Evolutionary conservation across 2,329 filamentous ascomycete genomes (phyloP), one percentile per base, ranked within the genome.

Genomic region (Periglandula ipomoeae): DNA sequence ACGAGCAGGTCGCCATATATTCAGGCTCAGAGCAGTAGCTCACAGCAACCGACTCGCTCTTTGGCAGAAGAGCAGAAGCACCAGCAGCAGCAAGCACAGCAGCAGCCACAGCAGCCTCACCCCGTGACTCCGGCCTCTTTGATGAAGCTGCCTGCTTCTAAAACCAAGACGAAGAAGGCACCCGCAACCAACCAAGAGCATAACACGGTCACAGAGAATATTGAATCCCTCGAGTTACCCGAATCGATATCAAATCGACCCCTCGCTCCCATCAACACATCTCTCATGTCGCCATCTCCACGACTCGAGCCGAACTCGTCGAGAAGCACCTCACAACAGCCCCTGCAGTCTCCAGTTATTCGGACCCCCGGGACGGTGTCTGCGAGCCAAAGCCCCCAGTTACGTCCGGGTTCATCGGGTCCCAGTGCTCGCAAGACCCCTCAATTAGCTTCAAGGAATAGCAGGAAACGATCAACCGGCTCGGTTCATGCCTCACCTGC

Each of bases 71-170:
- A 50, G 39, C 46, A 46, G 30, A 50, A 30, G 19, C 52, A 47
- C 27, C 17, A 42, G 39, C 50, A 44, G 35, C 52, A 38, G 26
- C 41, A 47, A 20, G 32, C 34, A 20, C 53, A 48, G 20, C 72
- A 71, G 46, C 41, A 47, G 20, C 39, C 34, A 20, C 53, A 48
- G 20, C 72, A 71, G 46, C 71, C 69, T 57, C 79, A 82, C 46
- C 87, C 87, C 10, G 89, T 88, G 1, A 95, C 89, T 0, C 89
- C 89, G 1, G 88, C 90, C 8, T 95, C 89, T 6, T 69, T 95
- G 50, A 95, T 96, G 86, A 85, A 81, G 58, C 73, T 91, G 39
- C 75, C 74, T 3, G 73, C 76, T 23, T 77, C 77, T 58, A 72
- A 71, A 56, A 66, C 76, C 58, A 72, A 71, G 57, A 65, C 70